Conservation (phyloP, 305 asterid genomes). For the Fraxinus albicans region DNA sequence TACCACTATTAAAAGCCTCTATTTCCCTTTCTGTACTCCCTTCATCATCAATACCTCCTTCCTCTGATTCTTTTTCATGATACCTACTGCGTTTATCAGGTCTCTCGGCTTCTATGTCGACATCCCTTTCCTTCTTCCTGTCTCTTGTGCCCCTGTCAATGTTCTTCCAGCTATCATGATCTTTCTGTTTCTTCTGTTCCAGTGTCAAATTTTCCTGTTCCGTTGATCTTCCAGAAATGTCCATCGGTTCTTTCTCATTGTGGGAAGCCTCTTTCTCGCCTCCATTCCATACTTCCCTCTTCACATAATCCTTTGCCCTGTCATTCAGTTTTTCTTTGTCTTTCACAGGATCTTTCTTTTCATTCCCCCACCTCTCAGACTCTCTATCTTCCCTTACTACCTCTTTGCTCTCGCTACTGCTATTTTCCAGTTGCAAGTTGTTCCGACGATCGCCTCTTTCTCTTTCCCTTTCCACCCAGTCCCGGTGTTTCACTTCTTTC, state of each 20-base stretch:
- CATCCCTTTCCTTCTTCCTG: constrained; percentile 78
- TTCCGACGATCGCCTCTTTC: constrained; percentile 71
- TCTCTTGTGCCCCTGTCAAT: constrained; percentile 69
- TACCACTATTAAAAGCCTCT: constrained; percentile 65
- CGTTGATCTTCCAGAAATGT: constrained; percentile 53
- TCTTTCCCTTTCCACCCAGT: constrained; percentile 80
- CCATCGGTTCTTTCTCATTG: constrained; percentile 58
- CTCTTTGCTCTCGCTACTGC: constrained; percentile 68
- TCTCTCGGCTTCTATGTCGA: constrained; percentile 74
- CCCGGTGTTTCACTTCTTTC: constrained; percentile 86
- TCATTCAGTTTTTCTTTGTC: constrained; percentile 76
- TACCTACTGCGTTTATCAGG: constrained; percentile 63
- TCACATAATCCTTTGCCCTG: constrained; percentile 67
- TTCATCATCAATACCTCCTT: constrained; percentile 61
- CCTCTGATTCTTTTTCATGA: constrained; percentile 80
- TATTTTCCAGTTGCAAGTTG: constrained; percentile 51
- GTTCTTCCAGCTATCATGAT: constrained; percentile 64
- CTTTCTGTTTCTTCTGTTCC: constrained; percentile 72
- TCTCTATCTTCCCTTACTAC: constrained; percentile 72
- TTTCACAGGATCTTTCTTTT: constrained; percentile 61
- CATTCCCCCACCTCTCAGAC: constrained; percentile 77
- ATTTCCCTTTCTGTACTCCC: constrained; percentile 70
- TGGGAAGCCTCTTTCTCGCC: constrained; percentile 61
- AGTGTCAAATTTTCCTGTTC: constrained; percentile 50
- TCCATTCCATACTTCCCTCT: constrained; percentile 71